Percentiles rank a stretch among this genome's conserved stretches.
These are phyloP conservation scores for Xerocomus potaroensis DNA, from an alignment of 768 basidiomycete species.

Conservation along the genomic window DNA sequence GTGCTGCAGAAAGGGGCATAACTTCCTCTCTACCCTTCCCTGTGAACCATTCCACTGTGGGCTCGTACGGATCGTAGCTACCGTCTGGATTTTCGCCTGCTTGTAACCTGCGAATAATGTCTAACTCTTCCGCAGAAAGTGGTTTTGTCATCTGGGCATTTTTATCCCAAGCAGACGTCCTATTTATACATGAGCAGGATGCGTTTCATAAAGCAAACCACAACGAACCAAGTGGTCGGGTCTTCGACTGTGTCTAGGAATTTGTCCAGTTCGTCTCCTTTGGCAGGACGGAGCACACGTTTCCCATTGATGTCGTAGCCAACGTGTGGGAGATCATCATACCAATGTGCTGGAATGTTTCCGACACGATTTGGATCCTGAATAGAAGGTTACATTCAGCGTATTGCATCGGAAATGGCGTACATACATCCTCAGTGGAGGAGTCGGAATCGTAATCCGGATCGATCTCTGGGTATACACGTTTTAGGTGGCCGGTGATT, in stretches of 20 bases:
- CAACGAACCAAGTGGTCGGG: constrained; percentile 74
- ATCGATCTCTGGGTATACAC: constrained; percentile 83
- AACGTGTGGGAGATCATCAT: constrained; percentile 98
- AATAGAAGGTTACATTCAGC: constrained; percentile 9
- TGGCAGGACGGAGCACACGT: constrained; percentile 88
- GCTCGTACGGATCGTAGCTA: constrained; percentile 87
- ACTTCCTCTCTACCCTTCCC: constrained; percentile 91
- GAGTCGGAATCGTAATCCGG: constrained; percentile 90
- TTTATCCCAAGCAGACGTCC: constrained; percentile 93
- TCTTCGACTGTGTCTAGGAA: constrained; percentile 94
- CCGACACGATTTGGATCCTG: constrained; percentile 95
- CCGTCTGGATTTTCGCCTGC: constrained; percentile 89
- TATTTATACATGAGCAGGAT: constrained; percentile 25
- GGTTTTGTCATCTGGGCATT: constrained; percentile 81
- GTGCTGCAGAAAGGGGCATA: constrained; percentile 88
- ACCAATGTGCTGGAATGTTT: constrained; percentile 96
- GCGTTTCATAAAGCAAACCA: neutral
- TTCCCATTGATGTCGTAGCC: constrained; percentile 96
- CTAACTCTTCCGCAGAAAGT: constrained; percentile 85
- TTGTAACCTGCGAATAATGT: constrained; percentile 90
- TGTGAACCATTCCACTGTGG: constrained; percentile 95
- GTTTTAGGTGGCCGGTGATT: constrained; percentile 82
- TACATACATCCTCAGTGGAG: constrained; percentile 82
- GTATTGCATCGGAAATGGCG: neutral
- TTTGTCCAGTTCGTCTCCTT: constrained; percentile 95